Conservation (phyloP, 1,284 basidiomycete species). For the Cutaneotrichosporon curvatum region DNA sequence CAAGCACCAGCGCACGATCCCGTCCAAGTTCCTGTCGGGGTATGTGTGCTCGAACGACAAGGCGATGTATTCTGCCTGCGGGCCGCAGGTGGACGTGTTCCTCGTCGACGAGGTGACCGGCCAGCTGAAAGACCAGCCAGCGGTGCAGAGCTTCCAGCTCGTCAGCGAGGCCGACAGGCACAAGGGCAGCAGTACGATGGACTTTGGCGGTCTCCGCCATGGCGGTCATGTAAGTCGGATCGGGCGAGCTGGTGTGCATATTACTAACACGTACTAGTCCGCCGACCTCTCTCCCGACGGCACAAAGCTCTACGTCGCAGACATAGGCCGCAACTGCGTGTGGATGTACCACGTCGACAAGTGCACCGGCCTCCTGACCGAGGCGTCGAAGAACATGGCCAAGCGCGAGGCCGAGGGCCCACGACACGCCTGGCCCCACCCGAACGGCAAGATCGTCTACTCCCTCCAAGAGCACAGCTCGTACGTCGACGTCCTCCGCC, state of each 20-base stretch:
- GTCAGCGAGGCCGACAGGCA: conserved; percentile 9
- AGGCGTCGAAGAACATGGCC: conserved; percentile 39
- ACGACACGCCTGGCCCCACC: conserved; percentile 45
- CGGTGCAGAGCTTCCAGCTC: conserved; percentile 18
- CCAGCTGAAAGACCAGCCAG: conserved; percentile 22
- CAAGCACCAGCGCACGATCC: conserved; percentile 19
- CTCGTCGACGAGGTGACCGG: conserved; percentile 31
- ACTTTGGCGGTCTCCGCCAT: conserved; percentile 39
- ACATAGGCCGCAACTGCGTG: conserved; percentile 45
- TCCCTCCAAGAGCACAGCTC: conserved; percentile 27
- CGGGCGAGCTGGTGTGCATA: no score
- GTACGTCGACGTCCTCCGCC: conserved; percentile 20
- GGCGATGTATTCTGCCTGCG: conserved; percentile 45
- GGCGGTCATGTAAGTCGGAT: conserved; percentile 23
- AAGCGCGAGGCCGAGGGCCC: conserved; percentile 43
- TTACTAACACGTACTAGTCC: conserved; percentile 8
- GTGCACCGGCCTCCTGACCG: conserved; percentile 24
- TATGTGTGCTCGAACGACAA: conserved; percentile 32
- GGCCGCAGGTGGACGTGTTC: conserved; percentile 44
- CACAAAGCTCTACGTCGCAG: conserved; percentile 37
- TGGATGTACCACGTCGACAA: conserved; percentile 42
- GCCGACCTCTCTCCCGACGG: conserved; percentile 38
- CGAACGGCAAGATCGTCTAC: conserved; percentile 43
- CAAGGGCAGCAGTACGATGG: conserved; percentile 21
- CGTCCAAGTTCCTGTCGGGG: conserved; percentile 30